Conservation (phyloP, 257 asterid species). For the Nicotiana tomentosiformis region DNA sequence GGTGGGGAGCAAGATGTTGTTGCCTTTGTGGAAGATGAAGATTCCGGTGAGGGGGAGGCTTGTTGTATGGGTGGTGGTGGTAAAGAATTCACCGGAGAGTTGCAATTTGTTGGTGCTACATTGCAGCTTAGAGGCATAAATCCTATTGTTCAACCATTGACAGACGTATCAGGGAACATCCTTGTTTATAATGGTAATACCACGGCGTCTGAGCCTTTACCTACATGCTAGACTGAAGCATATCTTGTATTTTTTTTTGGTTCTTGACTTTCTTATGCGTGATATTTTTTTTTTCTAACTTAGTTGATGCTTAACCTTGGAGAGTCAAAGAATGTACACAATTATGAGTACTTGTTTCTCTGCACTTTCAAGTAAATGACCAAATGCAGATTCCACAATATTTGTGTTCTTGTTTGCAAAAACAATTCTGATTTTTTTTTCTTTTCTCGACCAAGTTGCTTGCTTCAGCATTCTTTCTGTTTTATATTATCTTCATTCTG, state of each 20-base stretch:
- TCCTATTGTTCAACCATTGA: constrained; percentile 73
- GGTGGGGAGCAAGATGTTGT: constrained; percentile 17
- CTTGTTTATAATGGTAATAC: constrained; percentile 88
- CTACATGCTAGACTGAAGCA: not conserved
- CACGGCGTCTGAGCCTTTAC: not conserved
- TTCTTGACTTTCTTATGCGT: not conserved
- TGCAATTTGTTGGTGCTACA: constrained; percentile 77
- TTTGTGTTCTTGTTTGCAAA: not conserved
- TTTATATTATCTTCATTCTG: not conserved
- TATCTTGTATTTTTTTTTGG: not conserved
- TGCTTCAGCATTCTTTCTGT: not conserved
- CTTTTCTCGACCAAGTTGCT: not conserved
- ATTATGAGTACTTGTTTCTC: not conserved
- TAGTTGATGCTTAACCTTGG: not conserved
- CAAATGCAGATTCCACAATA: not conserved
- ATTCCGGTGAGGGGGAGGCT: not conserved
- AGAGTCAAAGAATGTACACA: not conserved
- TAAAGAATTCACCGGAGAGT: constrained; percentile 26
- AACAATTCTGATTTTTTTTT: not conserved
- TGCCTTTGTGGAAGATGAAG: constrained; percentile 26
- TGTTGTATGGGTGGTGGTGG: not conserved
- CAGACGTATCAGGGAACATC: constrained; percentile 61
- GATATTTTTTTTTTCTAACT: not conserved
- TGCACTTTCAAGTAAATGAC: not conserved
- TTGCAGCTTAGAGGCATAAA: constrained; percentile 78